Evolutionary conservation across 2,329 filamentous ascomycete species (phyloP), one percentile per base, ranked within the genome.

Genomic region (Fusarium keratoplasticum): DNA sequence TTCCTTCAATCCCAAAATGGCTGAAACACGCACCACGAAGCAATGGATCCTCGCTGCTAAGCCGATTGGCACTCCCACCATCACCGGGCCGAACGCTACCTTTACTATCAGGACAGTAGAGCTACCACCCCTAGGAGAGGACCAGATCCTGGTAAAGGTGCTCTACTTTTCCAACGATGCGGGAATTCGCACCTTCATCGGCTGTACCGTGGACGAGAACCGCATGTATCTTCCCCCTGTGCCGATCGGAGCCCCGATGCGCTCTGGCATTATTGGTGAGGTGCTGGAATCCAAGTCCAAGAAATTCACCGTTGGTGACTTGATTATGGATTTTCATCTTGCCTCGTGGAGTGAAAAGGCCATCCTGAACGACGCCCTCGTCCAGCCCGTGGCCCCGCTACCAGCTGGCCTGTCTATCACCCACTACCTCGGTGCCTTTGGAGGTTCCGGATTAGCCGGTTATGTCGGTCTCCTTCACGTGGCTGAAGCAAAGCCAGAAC

Each of bases 401-500:
- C 58, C 64, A 11, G 25, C 66, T 1, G 31, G 31, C 5, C 40
- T 69, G 0, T 44, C 58, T 5, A 44, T 68, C 13, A 64, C 50
- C 5, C 67, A 69, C 36, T 69, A 69, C 9, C 65, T 69, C 2
- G 67, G 67, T 6, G 65, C 67, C 3, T 68, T 68, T 5, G 67
- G 67, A 25, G 58, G 64, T 1, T 68, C 67, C 2, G 67, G 67
- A 1, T 22, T 68, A 16, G 35, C 67, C 6, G 67, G 47, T 2
- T 68, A 69, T 3, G 25, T 63, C 4, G 64, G 67, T 16, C 35
- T 68, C 1, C 25, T 69, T 1, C 38, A 68, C 5, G 47, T 69
- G 18, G 58, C 47, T 2, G 27, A 64, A 33, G 58, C 58, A 4
- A 68, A 64, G 1, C 58, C 64, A 0, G 64, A 64, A 2, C 58